Evolutionary conservation across 2,329 filamentous ascomycete genomes (phyloP).

Genomic region (Aspergillus nomiae): DNA sequence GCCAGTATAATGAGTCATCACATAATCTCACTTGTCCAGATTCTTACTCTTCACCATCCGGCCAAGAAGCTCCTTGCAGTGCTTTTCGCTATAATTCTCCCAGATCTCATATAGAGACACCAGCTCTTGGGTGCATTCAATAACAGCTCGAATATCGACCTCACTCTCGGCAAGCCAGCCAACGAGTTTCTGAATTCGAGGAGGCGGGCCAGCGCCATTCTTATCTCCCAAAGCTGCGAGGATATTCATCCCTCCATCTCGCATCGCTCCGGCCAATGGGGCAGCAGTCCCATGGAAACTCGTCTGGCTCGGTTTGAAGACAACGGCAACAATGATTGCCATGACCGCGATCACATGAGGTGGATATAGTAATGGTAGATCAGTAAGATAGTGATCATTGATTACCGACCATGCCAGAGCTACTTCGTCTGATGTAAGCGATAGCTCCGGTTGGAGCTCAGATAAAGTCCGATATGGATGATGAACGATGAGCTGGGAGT

Average conservation of each 20-base stretch:
- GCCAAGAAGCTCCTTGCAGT: constrained; percentile 64
- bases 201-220: constrained; percentile 30
- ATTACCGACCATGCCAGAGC: constrained; percentile 78
- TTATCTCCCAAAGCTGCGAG: constrained; percentile 38
- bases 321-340: constrained; percentile 80
- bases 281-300: constrained; percentile 34
- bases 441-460: constrained; percentile 69
- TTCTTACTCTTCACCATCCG: constrained; percentile 64
- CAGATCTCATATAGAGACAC: constrained; percentile 83
- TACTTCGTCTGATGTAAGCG: constrained; percentile 75
- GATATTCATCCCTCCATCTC: constrained; percentile 40
- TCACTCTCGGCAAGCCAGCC: constrained; percentile 84
- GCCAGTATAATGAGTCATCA: background rate
- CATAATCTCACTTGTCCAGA: constrained; percentile 54
- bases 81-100: constrained; percentile 67
- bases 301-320: constrained; percentile 67
- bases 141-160: constrained; percentile 79
- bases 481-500: constrained; percentile 84
- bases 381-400: constrained; percentile 91
- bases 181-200: constrained; percentile 64
- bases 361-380: constrained; percentile 80
- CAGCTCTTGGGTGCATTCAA: constrained; percentile 88
- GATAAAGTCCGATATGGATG: constrained; percentile 84
- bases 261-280: constrained; percentile 36
- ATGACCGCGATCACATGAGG: constrained; percentile 90